These are phyloP conservation scores for Aspergillus tamarii DNA, from an alignment of 2,329 filamentous ascomycete species.

Conservation along the genomic window DNA sequence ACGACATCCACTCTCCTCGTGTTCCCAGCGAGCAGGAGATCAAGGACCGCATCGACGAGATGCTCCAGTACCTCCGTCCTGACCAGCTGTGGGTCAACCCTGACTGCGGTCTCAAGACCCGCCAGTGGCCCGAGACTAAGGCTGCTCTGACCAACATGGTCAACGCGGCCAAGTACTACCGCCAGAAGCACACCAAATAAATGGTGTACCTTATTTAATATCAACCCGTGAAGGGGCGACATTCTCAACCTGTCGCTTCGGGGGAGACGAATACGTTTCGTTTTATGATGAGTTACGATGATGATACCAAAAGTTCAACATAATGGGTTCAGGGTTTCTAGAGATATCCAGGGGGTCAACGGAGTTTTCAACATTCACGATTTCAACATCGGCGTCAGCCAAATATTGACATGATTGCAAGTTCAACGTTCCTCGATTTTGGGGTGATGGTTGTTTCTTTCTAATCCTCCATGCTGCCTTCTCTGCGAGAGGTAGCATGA, in stretches of 20 bases:
- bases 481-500: slow-evolving; percentile 20
- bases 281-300: slow-evolving; percentile 44
- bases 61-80: slow-evolving; percentile 95
- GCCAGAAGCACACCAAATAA: slow-evolving; percentile 70
- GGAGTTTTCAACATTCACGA: slow-evolving; percentile 50
- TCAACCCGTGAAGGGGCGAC: slow-evolving; percentile 34
- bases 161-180: slow-evolving; percentile 96
- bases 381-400: slow-evolving; percentile 53
- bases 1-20: slow-evolving; percentile 99
- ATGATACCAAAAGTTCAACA: slow-evolving; percentile 50
- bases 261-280: slow-evolving; percentile 26
- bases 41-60: slow-evolving; percentile 96
- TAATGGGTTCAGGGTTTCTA: slow-evolving; percentile 41
- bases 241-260: slow-evolving; percentile 44
- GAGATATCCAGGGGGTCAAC: slow-evolving; percentile 40
- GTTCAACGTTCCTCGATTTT: slow-evolving; percentile 15
- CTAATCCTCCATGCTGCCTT: slow-evolving; percentile 14
- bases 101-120: slow-evolving; percentile 98
- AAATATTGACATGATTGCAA: slow-evolving; percentile 23
- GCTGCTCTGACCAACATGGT: slow-evolving; percentile 95
- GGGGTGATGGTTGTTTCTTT: slow-evolving; percentile 10
- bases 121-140: slow-evolving; percentile 98
- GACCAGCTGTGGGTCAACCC: slow-evolving; percentile 99
- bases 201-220: slow-evolving; percentile 18
- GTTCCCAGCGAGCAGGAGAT: slow-evolving; percentile 97